Evolutionary conservation across 768 basidiomycete genomes (phyloP), one percentile per base, ranked within the genome.

Genomic region (Tricholoma terreum): DNA sequence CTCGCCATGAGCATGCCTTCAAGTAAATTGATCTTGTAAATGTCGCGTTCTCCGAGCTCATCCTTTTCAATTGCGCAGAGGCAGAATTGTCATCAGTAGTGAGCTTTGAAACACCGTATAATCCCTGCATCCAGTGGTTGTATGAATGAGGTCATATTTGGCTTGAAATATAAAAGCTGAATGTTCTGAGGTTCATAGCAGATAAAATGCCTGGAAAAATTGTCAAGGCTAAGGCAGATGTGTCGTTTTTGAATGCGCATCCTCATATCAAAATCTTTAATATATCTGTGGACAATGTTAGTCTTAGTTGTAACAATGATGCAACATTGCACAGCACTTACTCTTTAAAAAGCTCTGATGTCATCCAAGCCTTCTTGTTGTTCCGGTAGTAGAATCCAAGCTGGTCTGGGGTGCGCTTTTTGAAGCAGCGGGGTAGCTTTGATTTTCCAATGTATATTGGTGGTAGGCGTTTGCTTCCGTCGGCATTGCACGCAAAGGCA

Each of bases 201-300:
- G n/a, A n/a, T n/a, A n/a, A n/a, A n/a, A 31, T 8, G 54, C 67
- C 42, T 15, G 5, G 42, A 15, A 43, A 43, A 43, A 43, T 43
- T 43, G 21, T 43, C 14, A 15, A 43, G 42, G n/a, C n/a, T 43
- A 21, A 43, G 42, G 21, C 14, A 43, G 14, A n/a, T n/a, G n/a
- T n/a, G n/a, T n/a, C n/a, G n/a, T n/a, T n/a, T n/a, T n/a, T n/a
- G n/a, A n/a, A n/a, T 43, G 42, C 14, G 42, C 42, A 43, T 43
- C 14, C 14, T 43, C n/a, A 43, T 43, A 21, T 43, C 42, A n/a
- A 43, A 15, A 21, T 43, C 42, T 21, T 43, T 43, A 21, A 43
- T 43, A 15, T 43, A 43, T 21, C 5, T 43, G 77, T 77, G 33
- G 68, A 60, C 0, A 74, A 74, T 62, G 75, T 77, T 63, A 74